A percentile compares a stretch with the other conserved stretches of the same genome.
Evolutionary conservation across 805 yeast genomes (phyloP).

Genomic region (Torulaspora quercuum): DNA sequence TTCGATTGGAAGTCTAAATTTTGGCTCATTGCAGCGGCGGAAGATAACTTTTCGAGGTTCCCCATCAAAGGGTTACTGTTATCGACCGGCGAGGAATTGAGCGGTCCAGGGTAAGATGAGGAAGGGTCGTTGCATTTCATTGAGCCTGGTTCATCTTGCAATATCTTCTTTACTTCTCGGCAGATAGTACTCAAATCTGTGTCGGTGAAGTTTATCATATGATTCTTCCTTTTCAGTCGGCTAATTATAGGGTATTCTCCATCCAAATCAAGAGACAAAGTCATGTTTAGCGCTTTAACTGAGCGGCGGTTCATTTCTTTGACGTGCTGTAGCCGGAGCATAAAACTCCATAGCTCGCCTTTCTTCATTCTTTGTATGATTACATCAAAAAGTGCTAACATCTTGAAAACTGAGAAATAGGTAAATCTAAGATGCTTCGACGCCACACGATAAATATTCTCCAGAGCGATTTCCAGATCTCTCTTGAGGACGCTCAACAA

Average conservation of each 20-base stretch:
- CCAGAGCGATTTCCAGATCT: slow-evolving; percentile 27
- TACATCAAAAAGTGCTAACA: slow-evolving; percentile 32
- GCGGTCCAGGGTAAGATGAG: not conserved
- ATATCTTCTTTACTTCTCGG: slow-evolving; percentile 6
- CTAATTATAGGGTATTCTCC: slow-evolving; percentile 20
- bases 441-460: slow-evolving; percentile 25
- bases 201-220: slow-evolving; percentile 14
- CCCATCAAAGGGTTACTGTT: slow-evolving; percentile 9
- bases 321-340: slow-evolving; percentile 20
- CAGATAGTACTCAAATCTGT: slow-evolving; percentile 10
- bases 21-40: slow-evolving; percentile 20
- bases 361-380: slow-evolving; percentile 31
- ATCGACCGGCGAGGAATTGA: not conserved
- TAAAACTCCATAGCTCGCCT: slow-evolving; percentile 29
- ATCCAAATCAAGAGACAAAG: slow-evolving; percentile 27
- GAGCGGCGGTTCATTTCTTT: slow-evolving; percentile 24
- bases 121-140: slow-evolving; percentile 1
- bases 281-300: slow-evolving; percentile 26
- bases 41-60: slow-evolving; percentile 20
- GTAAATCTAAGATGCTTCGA: slow-evolving; percentile 31
- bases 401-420: slow-evolving; percentile 34
- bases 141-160: not conserved
- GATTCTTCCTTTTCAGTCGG: slow-evolving; percentile 23
- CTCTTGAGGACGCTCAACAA: slow-evolving; percentile 23
- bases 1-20: slow-evolving; percentile 12